Evolutionary conservation across 2,329 filamentous ascomycete species (phyloP).

Genomic region (Monosporascus sp.): DNA sequence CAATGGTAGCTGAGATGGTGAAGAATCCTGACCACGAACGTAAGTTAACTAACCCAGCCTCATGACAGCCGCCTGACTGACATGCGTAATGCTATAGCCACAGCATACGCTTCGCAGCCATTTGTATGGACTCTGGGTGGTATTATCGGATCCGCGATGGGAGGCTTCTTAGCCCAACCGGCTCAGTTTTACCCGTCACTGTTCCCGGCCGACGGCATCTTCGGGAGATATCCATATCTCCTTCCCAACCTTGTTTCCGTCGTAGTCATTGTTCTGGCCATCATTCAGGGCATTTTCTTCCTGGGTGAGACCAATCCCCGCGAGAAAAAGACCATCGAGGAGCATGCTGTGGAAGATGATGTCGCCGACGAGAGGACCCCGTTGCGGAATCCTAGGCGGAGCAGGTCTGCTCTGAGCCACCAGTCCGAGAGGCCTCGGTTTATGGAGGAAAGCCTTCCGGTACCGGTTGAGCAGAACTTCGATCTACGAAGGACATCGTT

Average conservation of each 20-base stretch:
- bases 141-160: constrained; percentile 33
- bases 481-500: constrained; percentile 34
- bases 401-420: constrained; percentile 5
- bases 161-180: constrained; percentile 31
- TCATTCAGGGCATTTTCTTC: constrained; percentile 56
- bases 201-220: constrained; percentile 34
- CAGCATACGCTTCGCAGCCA: constrained; percentile 31
- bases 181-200: constrained; percentile 29
- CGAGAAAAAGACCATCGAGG: constrained; percentile 14
- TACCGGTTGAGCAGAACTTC: constrained; percentile 29
- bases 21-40: constrained; percentile 37
- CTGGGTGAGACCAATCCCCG: constrained; percentile 42
- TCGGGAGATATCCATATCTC: constrained; percentile 66
- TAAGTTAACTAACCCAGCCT: constrained; percentile 8
- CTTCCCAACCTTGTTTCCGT: constrained; percentile 63
- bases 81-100: constrained; percentile 13
- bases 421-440: constrained; percentile 23
- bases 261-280: constrained; percentile 54
- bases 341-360: constrained; percentile 22
- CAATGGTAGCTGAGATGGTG: constrained; percentile 38
- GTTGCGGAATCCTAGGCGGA: constrained; percentile 10
- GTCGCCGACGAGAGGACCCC: constrained; percentile 23
- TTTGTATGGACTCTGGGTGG: constrained; percentile 34
- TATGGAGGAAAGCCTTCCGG: constrained; percentile 29
- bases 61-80: background rate